Percentiles rank a stretch among this genome's conserved stretches.
Conservation (phyloP, 2,329 filamentous ascomycete species). For the Fusarium lyarnte region DNA sequence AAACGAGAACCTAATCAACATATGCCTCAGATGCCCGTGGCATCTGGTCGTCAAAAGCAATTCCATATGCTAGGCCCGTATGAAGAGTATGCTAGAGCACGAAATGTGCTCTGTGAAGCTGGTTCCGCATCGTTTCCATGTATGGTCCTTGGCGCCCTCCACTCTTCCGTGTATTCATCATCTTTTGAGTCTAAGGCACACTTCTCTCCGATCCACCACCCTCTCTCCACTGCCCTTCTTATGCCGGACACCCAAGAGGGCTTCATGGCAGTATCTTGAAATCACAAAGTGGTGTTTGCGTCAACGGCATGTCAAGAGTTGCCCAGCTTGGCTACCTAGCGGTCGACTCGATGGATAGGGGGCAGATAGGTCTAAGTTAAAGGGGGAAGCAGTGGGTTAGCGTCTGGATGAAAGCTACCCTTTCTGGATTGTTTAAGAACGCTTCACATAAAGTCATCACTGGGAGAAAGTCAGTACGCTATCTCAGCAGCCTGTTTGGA, state of each 20-base stretch:
- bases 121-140: constrained; percentile 11
- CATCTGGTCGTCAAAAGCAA: not conserved
- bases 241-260: constrained; percentile 4
- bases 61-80: constrained; percentile 11
- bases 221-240: constrained; percentile 8
- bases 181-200: constrained; percentile 8
- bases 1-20: constrained; percentile 1
- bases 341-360: constrained; percentile 5
- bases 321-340: not conserved
- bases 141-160: constrained; percentile 1
- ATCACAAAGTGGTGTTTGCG: not conserved
- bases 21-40: not conserved
- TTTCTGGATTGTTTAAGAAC: constrained; percentile 13
- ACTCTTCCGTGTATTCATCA: not conserved
- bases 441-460: constrained; percentile 78
- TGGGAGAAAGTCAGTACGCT: constrained; percentile 46
- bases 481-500: not conserved
- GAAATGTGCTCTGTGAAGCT: constrained; percentile 1
- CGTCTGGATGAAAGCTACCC: constrained; percentile 8
- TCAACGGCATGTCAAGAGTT: constrained; percentile 2
- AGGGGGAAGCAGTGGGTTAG: constrained; percentile 11
- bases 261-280: constrained; percentile 13
- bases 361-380: constrained; percentile 8
- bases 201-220: constrained; percentile 4
- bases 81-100: not conserved